These are phyloP conservation scores for Choiromyces venosus DNA, from an alignment of 495 filamentous ascomycete genomes.

Conservation along the genomic window DNA sequence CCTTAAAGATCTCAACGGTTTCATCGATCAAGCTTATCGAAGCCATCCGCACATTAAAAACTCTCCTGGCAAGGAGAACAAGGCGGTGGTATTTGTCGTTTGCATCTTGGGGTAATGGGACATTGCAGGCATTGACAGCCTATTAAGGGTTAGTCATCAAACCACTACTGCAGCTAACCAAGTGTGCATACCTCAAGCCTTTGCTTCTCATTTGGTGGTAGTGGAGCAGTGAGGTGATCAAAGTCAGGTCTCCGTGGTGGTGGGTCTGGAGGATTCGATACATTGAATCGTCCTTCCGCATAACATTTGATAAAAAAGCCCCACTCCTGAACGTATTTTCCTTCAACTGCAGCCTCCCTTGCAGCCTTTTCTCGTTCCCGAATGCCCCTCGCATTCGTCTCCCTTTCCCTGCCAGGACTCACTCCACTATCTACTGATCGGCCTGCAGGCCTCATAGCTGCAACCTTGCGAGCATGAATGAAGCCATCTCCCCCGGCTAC, in stretches of 20 bases:
- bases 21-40: constrained; percentile 44
- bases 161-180: constrained; percentile 12
- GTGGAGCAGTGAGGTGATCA: constrained; percentile 40
- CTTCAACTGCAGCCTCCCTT: constrained; percentile 27
- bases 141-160: constrained; percentile 29
- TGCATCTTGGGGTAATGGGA: constrained; percentile 25
- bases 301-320: constrained; percentile 42
- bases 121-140: constrained; percentile 41
- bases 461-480: constrained; percentile 26
- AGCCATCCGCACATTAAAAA: constrained; percentile 41
- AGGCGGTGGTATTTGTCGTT: constrained; percentile 31
- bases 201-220: constrained; percentile 41
- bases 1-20: constrained; percentile 42
- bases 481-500: constrained; percentile 22
- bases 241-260: constrained; percentile 39
- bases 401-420: constrained; percentile 14
- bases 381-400: constrained; percentile 25
- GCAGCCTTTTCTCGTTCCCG: constrained; percentile 27
- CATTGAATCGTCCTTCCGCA: constrained; percentile 45
- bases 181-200: constrained; percentile 35
- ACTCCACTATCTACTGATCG: constrained; percentile 1
- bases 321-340: constrained; percentile 40
- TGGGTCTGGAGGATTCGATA: constrained; percentile 44
- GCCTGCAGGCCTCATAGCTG: constrained; percentile 4
- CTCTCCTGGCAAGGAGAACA: constrained; percentile 35